phyloP scores from a whole-genome alignment of 352 stramenopile species.

The Globisporangium spiculum region DNA sequence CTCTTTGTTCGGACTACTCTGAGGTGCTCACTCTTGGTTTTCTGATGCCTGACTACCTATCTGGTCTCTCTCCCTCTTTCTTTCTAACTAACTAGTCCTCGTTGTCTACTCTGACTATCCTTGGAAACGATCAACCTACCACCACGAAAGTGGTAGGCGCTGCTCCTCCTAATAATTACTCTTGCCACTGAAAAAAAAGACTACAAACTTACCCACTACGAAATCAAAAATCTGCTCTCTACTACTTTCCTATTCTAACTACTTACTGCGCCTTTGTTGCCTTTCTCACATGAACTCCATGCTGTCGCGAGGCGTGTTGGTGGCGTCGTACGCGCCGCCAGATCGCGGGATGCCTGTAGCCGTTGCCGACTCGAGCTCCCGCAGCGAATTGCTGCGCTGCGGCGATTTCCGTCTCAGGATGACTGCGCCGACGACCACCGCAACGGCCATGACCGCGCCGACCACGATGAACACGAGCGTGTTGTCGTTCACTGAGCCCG shows the following conservation, averaged over 20 bases:
- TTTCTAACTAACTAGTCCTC: background rate
- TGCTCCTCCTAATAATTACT: background rate
- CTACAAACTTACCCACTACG: background rate
- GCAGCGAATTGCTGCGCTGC: constrained; percentile 12
- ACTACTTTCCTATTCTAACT: background rate
- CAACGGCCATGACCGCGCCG: constrained; percentile 5
- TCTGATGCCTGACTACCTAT: background rate
- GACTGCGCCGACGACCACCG: constrained; percentile 15
- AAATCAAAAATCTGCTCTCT: background rate
- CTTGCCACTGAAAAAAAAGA: background rate
- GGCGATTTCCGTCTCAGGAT: constrained; percentile 12
- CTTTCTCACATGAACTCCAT: constrained; percentile 4
- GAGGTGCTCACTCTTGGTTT: background rate
- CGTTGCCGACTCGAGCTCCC: constrained; percentile 26
- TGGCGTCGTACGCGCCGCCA: constrained; percentile 1
- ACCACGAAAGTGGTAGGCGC: background rate
- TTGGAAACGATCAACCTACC: background rate
- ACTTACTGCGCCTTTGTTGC: background rate
- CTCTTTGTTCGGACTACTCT: background rate
- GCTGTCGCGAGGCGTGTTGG: constrained; percentile 9
- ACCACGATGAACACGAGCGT: constrained; percentile 21
- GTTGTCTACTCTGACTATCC: background rate
- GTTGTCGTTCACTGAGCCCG: constrained; percentile 11
- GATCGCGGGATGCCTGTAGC: constrained; percentile 6
- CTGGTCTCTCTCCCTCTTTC: background rate